A percentile compares a stretch with the other conserved stretches of the same genome.
These are phyloP conservation scores for Chrysopogon serrulatus DNA, from an alignment of 176 grass and related monocot genomes.

Conservation along the genomic window DNA sequence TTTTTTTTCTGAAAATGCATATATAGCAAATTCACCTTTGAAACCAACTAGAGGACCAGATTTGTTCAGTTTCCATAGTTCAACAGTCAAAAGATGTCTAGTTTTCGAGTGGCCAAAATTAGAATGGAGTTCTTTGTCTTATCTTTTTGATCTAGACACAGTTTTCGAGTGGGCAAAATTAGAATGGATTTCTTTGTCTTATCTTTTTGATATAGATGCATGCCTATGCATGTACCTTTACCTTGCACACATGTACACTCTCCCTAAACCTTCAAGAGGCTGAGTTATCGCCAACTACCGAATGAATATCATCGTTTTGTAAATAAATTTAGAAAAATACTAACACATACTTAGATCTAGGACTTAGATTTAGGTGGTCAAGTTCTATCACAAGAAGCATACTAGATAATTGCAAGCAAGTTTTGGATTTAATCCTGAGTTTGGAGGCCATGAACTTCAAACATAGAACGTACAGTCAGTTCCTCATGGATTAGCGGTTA, in stretches of 20 bases:
- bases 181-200: no score
- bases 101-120: no score
- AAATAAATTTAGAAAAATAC: neutral
- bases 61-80: neutral
- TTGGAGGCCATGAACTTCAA: neutral
- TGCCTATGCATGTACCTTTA: neutral
- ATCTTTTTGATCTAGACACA: no score
- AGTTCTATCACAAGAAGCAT: neutral
- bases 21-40: neutral
- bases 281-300: neutral
- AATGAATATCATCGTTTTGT: neutral
- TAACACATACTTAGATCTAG: neutral
- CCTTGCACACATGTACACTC: neutral
- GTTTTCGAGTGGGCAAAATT: no score
- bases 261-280: neutral
- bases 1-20: neutral
- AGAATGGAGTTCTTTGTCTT: neutral
- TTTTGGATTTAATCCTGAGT: neutral
- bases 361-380: neutral
- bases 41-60: neutral
- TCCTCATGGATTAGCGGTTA: neutral
- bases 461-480: neutral
- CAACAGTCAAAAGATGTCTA: neutral
- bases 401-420: neutral
- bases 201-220: neutral